phyloP scores from a whole-genome alignment of 192 early-diverging fungal species.

The Backusella tarrabulga region DNA sequence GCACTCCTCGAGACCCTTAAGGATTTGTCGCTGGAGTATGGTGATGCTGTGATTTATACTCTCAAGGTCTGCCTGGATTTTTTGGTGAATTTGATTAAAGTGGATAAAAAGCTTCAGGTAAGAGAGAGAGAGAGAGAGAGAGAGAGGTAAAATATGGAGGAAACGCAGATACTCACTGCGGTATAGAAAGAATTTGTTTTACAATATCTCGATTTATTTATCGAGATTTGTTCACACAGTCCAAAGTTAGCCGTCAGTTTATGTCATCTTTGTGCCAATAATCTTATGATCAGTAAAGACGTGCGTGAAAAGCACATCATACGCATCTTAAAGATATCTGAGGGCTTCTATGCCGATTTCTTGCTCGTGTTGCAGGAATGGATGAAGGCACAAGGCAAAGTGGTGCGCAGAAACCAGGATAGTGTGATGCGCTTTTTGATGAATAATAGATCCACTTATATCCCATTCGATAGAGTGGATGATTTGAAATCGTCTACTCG shows the following conservation, averaged over 20 bases:
- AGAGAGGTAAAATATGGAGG: too few relatives aligned
- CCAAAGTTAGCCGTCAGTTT: background rate
- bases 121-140: too few relatives aligned
- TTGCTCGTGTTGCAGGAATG: conserved; percentile 18
- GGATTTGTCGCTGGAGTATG: background rate
- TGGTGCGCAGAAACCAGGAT: conserved; percentile 21
- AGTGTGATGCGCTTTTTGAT: conserved; percentile 21
- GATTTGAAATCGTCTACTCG: conserved; percentile 8
- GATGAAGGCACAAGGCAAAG: conserved; percentile 22
- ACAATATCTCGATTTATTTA: conserved; percentile 19
- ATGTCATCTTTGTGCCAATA: conserved; percentile 14
- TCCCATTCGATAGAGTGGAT: conserved; percentile 14
- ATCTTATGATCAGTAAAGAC: conserved; percentile 11
- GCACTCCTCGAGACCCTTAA: conserved; percentile 1
- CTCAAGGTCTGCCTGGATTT: conserved; percentile 15
- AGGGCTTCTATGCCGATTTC: conserved; percentile 13
- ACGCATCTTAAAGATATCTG: conserved; percentile 12
- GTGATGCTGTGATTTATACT: background rate
- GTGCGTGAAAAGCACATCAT: conserved; percentile 15
- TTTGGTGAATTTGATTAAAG: conserved; percentile 12
- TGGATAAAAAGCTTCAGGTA: conserved; percentile 25
- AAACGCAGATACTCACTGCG: too few relatives aligned
- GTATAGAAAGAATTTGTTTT: conserved; percentile 21
- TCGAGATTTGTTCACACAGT: conserved; percentile 5
- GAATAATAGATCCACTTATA: conserved; percentile 13